Evolutionary conservation across 352 stramenopile species (phyloP).

Genomic region (Pythium pyrilobum): DNA sequence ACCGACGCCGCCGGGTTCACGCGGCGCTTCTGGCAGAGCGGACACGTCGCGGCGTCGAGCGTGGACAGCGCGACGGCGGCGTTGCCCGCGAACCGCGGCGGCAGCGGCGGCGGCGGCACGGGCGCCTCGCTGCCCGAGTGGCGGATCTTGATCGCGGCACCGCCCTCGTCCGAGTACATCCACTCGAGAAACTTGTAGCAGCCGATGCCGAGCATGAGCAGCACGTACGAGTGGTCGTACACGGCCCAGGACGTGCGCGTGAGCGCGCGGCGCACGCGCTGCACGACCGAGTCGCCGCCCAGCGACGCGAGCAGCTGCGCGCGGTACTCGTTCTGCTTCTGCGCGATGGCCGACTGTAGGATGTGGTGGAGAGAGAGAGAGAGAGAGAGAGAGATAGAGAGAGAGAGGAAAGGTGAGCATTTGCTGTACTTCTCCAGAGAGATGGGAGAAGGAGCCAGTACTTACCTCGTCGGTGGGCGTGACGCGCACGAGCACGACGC

Average conservation of each 20-base stretch:
- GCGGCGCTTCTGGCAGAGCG: slow-evolving; percentile 62
- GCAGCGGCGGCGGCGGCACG: slow-evolving; percentile 64
- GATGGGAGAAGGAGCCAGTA: not conserved
- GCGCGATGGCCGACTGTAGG: slow-evolving; percentile 35
- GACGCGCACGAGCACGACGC: slow-evolving; percentile 67
- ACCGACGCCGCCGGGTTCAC: slow-evolving; percentile 70
- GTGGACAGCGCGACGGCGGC: slow-evolving; percentile 35
- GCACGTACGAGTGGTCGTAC: slow-evolving; percentile 77
- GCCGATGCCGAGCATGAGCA: slow-evolving; percentile 70
- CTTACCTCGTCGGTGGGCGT: slow-evolving; percentile 64
- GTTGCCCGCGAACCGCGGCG: slow-evolving; percentile 58
- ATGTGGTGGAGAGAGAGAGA: not conserved
- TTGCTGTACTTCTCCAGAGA: too few relatives aligned
- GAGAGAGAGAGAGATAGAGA: too few relatives aligned
- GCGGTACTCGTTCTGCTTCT: slow-evolving; percentile 55
- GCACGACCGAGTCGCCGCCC: slow-evolving; percentile 31
- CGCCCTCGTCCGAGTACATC: slow-evolving; percentile 85
- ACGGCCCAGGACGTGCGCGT: slow-evolving; percentile 57
- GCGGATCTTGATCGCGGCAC: slow-evolving; percentile 44
- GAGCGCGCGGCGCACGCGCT: slow-evolving; percentile 34
- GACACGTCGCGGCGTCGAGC: slow-evolving; percentile 48
- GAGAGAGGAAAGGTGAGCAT: too few relatives aligned
- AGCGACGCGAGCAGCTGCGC: slow-evolving; percentile 45
- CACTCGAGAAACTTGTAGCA: slow-evolving; percentile 86
- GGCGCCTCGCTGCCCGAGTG: slow-evolving; percentile 48